phyloP scores from a whole-genome alignment of 1,284 basidiomycete genomes.

The Microbotryum lychnidis-dioicae region DNA sequence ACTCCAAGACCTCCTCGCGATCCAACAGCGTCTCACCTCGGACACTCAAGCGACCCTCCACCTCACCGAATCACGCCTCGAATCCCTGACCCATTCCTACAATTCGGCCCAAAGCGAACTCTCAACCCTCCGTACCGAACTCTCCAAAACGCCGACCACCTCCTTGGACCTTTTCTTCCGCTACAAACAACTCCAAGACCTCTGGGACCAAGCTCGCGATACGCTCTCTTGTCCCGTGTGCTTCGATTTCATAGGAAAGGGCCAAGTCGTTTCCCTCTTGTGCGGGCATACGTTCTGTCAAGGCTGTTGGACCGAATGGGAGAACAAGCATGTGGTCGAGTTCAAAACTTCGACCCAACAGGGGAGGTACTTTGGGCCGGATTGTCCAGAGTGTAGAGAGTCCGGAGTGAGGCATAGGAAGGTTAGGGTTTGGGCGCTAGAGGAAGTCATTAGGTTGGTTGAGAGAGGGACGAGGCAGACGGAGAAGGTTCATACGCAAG shows the following conservation, averaged over 20 bases:
- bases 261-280: slow-evolving; percentile 5
- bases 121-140: too few species aligned
- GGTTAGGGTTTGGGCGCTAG: slow-evolving; percentile 17
- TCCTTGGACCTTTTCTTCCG: neutral
- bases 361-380: slow-evolving; percentile 18
- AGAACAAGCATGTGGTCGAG: slow-evolving; percentile 6
- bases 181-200: slow-evolving; percentile 4
- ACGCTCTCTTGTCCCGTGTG: slow-evolving; percentile 21
- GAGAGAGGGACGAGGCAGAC: slow-evolving; percentile 16
- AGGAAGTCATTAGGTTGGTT: slow-evolving; percentile 22
- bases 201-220: slow-evolving; percentile 13
- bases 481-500: neutral
- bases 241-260: slow-evolving; percentile 13
- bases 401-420: slow-evolving; percentile 9
- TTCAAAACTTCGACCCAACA: slow-evolving; percentile 9
- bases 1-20: too few species aligned
- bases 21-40: too few species aligned
- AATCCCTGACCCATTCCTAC: too few species aligned
- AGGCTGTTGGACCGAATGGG: slow-evolving; percentile 11
- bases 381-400: slow-evolving; percentile 27
- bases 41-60: too few species aligned
- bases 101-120: too few species aligned
- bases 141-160: too few species aligned
- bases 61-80: too few species aligned
- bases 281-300: slow-evolving; percentile 29